Percentiles rank a stretch among this genome's conserved stretches.
These are phyloP conservation scores for Ceratocystis destructans DNA, from an alignment of 2,329 filamentous ascomycete genomes.

Conservation along the genomic window DNA sequence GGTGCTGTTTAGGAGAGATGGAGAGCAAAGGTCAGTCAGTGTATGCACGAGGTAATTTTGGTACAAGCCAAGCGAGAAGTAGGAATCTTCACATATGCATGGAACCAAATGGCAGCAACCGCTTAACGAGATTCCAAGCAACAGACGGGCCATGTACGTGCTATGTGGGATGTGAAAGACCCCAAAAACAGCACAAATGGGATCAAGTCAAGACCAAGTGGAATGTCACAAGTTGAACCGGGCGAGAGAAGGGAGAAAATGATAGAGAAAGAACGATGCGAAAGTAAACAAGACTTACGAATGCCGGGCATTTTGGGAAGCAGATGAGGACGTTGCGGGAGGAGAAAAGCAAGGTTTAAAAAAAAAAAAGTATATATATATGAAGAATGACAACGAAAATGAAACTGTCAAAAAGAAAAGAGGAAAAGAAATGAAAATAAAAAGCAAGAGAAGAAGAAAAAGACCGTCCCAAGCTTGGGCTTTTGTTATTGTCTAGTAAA, in stretches of 20 bases:
- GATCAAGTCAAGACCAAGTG: neutral
- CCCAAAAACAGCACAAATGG: neutral
- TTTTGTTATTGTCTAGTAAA: slow-evolving; percentile 13
- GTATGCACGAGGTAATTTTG: neutral
- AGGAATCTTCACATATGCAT: neutral
- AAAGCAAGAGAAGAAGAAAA: slow-evolving; percentile 10
- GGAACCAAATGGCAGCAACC: neutral
- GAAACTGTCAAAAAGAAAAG: slow-evolving; percentile 1
- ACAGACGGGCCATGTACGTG: too few species aligned
- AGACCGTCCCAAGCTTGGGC: neutral
- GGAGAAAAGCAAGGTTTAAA: neutral
- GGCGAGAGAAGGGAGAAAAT: neutral
- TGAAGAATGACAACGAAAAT: slow-evolving; percentile 7
- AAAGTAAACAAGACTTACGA: slow-evolving; percentile 13
- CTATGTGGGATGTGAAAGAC: too few species aligned
- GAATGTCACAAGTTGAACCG: neutral
- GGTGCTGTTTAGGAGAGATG: slow-evolving; percentile 28
- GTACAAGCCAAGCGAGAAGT: neutral
- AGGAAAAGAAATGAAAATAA: slow-evolving; percentile 4
- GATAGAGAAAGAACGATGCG: neutral
- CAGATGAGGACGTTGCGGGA: neutral
- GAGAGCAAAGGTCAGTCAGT: neutral
- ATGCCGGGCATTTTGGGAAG: slow-evolving; percentile 17
- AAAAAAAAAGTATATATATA: slow-evolving; percentile 9
- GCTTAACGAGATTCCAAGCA: neutral